phyloP scores from a whole-genome alignment of 1,139 yeast genomes.

The Citeromyces hawaiiensis region DNA sequence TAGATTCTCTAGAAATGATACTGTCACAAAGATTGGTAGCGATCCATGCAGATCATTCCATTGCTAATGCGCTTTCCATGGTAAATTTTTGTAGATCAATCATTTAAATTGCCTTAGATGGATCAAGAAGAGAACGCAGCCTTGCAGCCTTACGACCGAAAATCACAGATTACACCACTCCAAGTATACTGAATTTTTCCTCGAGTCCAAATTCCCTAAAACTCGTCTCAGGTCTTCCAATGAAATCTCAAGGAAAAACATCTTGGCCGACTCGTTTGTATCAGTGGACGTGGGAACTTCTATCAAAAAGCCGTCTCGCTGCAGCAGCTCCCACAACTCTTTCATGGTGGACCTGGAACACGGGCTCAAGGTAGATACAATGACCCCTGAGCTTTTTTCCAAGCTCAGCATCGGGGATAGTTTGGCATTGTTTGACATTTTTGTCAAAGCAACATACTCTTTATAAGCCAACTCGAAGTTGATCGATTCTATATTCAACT shows the following conservation, averaged over 20 bases:
- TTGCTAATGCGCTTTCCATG: no score
- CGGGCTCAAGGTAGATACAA: constrained; percentile 4
- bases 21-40: no score
- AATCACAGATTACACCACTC: background rate
- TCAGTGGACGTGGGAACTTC: constrained; percentile 9
- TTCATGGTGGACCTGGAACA: constrained; percentile 12
- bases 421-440: constrained; percentile 28
- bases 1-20: no score
- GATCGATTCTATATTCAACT: constrained; percentile 38
- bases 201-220: background rate
- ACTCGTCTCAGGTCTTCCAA: constrained; percentile 10
- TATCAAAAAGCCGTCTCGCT: constrained; percentile 10
- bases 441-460: constrained; percentile 55
- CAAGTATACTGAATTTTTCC: background rate
- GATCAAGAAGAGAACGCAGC: no score
- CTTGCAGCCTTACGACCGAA: no score
- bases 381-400: constrained; percentile 5
- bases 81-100: no score
- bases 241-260: constrained; percentile 11
- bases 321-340: constrained; percentile 14
- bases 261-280: constrained; percentile 6
- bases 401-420: constrained; percentile 12
- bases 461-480: constrained; percentile 70
- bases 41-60: no score
- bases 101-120: no score